phyloP scores from a whole-genome alignment of 768 basidiomycete genomes.

The Panaeolus papilionaceus region DNA sequence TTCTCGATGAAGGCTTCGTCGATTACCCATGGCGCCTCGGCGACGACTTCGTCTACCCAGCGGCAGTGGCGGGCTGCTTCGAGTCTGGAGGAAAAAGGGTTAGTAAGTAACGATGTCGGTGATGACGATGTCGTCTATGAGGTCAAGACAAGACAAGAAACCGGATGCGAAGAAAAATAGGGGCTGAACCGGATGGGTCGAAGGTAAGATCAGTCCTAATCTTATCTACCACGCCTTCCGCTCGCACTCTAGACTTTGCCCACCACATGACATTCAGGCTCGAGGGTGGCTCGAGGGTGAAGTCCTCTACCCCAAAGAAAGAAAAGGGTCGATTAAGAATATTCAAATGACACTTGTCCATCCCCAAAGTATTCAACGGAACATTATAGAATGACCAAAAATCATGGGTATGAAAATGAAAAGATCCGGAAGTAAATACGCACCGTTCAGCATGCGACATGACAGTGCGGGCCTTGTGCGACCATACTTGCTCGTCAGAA shows the following conservation, averaged over 20 bases:
- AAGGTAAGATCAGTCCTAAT: background rate
- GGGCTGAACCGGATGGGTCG: background rate
- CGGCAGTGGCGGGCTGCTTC: slow-evolving; percentile 95
- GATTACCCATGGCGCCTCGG: slow-evolving; percentile 92
- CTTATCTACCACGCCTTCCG: background rate
- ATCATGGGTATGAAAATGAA: slow-evolving; percentile 13
- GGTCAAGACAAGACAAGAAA: background rate
- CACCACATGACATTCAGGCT: background rate
- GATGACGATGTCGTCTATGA: background rate
- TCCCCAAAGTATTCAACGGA: background rate
- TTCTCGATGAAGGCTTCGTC: slow-evolving; percentile 82
- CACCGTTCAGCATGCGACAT: slow-evolving; percentile 91
- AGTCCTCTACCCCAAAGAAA: background rate
- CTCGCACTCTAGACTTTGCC: background rate
- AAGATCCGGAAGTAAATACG: slow-evolving; percentile 23
- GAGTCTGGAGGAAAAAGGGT: slow-evolving; percentile 47
- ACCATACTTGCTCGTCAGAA: slow-evolving; percentile 81
- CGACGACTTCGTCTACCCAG: slow-evolving; percentile 95
- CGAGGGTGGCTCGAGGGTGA: too few species aligned
- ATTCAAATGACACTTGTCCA: background rate
- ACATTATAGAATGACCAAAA: slow-evolving; percentile 14
- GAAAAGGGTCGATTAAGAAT: background rate
- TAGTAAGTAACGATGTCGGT: background rate
- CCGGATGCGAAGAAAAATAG: background rate
- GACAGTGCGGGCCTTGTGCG: slow-evolving; percentile 82